phyloP scores from a whole-genome alignment of 2,329 filamentous ascomycete species.

The Thielaviopsis musarum region DNA sequence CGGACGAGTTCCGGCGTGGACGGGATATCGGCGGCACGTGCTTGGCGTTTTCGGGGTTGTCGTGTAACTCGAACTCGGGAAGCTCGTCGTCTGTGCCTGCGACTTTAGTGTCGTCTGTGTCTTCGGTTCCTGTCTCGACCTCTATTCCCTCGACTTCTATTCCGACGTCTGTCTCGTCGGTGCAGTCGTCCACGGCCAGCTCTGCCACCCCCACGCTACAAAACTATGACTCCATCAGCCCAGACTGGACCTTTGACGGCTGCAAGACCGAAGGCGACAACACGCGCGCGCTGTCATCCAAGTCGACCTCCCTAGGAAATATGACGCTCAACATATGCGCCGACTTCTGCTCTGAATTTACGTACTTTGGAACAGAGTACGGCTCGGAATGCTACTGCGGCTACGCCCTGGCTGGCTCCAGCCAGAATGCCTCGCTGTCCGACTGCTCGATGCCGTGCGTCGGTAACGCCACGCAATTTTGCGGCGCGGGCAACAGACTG shows the following conservation, averaged over 20 bases:
- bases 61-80: constrained; percentile 17
- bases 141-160: constrained; percentile 6
- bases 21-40: constrained; percentile 29
- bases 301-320: constrained; percentile 16
- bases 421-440: constrained; percentile 16
- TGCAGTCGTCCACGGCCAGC: constrained; percentile 1
- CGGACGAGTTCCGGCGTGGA: constrained; percentile 33
- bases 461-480: constrained; percentile 20
- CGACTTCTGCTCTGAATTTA: constrained; percentile 20
- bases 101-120: background rate
- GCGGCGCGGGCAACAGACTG: constrained; percentile 20
- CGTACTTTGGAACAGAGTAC: constrained; percentile 27
- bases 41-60: constrained; percentile 20
- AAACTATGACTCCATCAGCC: constrained; percentile 20
- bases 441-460: constrained; percentile 22
- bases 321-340: constrained; percentile 22
- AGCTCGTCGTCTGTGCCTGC: constrained; percentile 7
- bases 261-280: constrained; percentile 25
- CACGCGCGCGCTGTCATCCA: constrained; percentile 20
- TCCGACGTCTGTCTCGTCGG: constrained; percentile 1
- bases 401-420: constrained; percentile 17
- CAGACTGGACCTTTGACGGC: constrained; percentile 21
- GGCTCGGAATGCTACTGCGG: constrained; percentile 24
- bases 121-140: background rate
- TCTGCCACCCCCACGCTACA: constrained; percentile 16